Evolutionary conservation across 345 rosid species (phyloP).

Genomic region (Linum usitatissimum): DNA sequence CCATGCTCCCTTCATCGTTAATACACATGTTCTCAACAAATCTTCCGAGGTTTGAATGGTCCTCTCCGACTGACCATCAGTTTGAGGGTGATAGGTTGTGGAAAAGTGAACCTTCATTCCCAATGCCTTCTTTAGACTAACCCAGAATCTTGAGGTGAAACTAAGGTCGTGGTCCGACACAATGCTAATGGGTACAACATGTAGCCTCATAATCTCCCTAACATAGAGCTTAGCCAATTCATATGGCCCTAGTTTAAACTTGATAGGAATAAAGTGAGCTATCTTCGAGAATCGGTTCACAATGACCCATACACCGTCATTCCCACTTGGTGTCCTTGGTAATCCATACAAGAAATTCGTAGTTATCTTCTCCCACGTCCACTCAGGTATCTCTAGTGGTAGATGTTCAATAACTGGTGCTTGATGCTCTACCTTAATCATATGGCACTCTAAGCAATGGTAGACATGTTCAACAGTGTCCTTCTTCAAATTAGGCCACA

Average conservation of each 20-base stretch:
- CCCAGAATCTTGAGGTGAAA: not conserved
- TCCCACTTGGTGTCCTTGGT: too few relatives aligned
- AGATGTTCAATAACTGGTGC: too few relatives aligned
- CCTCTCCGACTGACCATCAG: not conserved
- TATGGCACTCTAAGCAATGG: too few relatives aligned
- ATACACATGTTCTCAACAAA: not conserved
- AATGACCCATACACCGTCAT: too few relatives aligned
- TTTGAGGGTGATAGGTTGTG: not conserved
- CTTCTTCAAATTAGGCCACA: too few relatives aligned
- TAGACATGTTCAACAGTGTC: too few relatives aligned
- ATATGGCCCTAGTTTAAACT: not conserved
- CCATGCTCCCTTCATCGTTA: not conserved
- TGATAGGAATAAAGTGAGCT: too few relatives aligned
- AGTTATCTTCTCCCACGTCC: too few relatives aligned
- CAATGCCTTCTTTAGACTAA: not conserved
- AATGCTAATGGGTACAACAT: not conserved
- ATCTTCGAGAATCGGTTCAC: too few relatives aligned
- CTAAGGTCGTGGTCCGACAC: not conserved
- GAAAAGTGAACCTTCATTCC: not conserved
- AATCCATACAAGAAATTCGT: too few relatives aligned
- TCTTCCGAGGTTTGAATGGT: not conserved
- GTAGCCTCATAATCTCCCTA: not conserved
- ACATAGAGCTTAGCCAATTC: not conserved
- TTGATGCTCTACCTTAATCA: too few relatives aligned
- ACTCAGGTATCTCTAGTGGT: too few relatives aligned